Conservation (phyloP, 176 grass and related monocot species). For the Oryza glumipatula region DNA sequence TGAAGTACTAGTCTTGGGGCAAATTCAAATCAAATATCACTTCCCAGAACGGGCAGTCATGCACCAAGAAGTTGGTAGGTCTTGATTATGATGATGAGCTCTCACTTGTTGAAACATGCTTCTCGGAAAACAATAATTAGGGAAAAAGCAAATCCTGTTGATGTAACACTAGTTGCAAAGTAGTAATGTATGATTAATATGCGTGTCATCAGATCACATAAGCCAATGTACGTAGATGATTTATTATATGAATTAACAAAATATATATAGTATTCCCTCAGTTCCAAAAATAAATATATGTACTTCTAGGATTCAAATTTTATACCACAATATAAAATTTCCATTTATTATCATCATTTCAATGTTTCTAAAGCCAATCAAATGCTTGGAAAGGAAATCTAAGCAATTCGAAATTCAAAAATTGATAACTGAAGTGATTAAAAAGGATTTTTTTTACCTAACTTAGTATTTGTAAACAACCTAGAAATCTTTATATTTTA, state of each 20-base stretch:
- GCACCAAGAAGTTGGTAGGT: not conserved
- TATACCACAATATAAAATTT: too few species aligned
- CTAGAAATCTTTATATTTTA: too few species aligned
- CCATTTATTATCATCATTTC: too few species aligned
- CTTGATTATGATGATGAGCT: slow-evolving; percentile 16
- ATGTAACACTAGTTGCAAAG: slow-evolving; percentile 31
- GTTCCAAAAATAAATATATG: too few species aligned
- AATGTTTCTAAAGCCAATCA: too few species aligned
- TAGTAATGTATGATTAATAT: not conserved
- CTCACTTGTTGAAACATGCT: not conserved
- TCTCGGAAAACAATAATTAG: not conserved
- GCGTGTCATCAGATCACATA: not conserved
- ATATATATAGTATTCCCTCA: too few species aligned
- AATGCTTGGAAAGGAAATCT: not conserved
- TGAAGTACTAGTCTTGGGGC: not conserved
- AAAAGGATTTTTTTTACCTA: too few species aligned
- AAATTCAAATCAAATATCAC: not conserved
- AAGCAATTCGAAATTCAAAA: too few species aligned
- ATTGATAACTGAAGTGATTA: too few species aligned
- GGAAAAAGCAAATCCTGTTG: slow-evolving; percentile 16
- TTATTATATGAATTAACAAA: not conserved
- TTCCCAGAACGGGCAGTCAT: not conserved
- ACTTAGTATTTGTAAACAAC: too few species aligned
- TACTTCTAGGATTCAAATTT: too few species aligned
- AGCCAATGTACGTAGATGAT: not conserved